Evolutionary conservation across 306 rosid species (phyloP), one percentile per base, ranked within the genome.

Genomic region (Crotalaria pallida): DNA sequence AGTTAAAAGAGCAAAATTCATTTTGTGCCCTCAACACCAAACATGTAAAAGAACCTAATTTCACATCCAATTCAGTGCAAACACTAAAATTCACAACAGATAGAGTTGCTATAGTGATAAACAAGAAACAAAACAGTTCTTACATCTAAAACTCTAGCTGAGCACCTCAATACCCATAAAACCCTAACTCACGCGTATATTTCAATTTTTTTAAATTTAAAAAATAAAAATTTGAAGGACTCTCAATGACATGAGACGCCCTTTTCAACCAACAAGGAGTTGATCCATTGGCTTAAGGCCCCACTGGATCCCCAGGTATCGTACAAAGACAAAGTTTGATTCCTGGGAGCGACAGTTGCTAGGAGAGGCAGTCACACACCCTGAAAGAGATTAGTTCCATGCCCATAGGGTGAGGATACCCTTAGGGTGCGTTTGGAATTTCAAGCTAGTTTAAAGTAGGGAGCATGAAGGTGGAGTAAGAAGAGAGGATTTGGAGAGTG

Each of bases 61-160:
- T 51, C 56, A 71, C 71, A 3, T 12, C 38, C 45, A 78, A 78
- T 69, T 55, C 51, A 73, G 52, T 9, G 15, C 52, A 63, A 69
- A 27, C 51, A 52, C 33, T 7, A 18, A 22, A 71, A 18, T 17
- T 52, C 33, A 34, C 21, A 71, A 65, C 29, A 10, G 0, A 73
- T 10, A 16, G 44, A 59, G 65, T 40, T 60, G 11, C 50, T 56
- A 5, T 12, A 12, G 59, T 10, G 24, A 34, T 58, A 75, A 63
- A 73, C 78, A 74, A 22, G 19, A 50, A 58, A 51, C 41, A 29
- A 51, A 57, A 43, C 34, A 63, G 26, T 10, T 3, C 11, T 38
- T 10, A 38, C 34, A 50, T 13, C 11, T 9, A 70, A 19, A 57
- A 40, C 26, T 51, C 31, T 58, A 18, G 33, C 52, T n/a, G 6